Percentiles rank a stretch among this genome's conserved stretches.
These are phyloP conservation scores for Tylopilus balloui DNA, from an alignment of 768 basidiomycete species.

Conservation along the genomic window DNA sequence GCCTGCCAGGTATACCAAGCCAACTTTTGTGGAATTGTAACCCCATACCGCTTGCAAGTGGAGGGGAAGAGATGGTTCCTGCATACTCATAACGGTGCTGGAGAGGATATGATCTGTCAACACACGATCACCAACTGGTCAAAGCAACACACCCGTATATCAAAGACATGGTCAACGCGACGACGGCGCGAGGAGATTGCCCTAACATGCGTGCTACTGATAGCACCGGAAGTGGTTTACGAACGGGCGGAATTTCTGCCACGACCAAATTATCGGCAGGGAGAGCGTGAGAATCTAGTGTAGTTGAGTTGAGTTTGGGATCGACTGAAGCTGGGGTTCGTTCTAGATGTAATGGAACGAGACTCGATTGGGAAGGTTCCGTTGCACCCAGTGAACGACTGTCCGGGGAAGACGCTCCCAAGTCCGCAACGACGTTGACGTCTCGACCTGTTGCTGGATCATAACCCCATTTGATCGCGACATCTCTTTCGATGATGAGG, in stretches of 20 bases:
- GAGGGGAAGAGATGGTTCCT: slow-evolving; percentile 56
- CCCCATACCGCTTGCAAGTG: slow-evolving; percentile 49
- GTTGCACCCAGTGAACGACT: not conserved
- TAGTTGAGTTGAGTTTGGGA: not conserved
- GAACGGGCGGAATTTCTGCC: slow-evolving; percentile 14
- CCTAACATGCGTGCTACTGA: slow-evolving; percentile 40
- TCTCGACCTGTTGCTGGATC: slow-evolving; percentile 34
- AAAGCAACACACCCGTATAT: slow-evolving; percentile 48
- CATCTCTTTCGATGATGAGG: slow-evolving; percentile 53
- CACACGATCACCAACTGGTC: not conserved
- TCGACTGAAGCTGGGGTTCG: not conserved
- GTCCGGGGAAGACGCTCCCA: slow-evolving; percentile 5
- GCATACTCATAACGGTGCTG: slow-evolving; percentile 46
- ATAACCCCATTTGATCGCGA: slow-evolving; percentile 44
- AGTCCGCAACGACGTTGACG: not conserved
- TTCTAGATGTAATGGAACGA: not conserved
- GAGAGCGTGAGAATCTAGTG: not conserved
- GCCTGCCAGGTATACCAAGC: slow-evolving; percentile 62
- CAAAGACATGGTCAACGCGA: slow-evolving; percentile 42
- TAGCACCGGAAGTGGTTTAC: slow-evolving; percentile 35
- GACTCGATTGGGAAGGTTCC: not conserved
- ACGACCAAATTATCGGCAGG: not conserved
- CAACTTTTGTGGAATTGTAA: slow-evolving; percentile 47
- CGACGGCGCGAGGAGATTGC: slow-evolving; percentile 47
- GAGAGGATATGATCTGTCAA: not conserved